Evolutionary conservation across 2,329 filamentous ascomycete genomes (phyloP).

Genomic region (Aspergillus pseudotamarii): DNA sequence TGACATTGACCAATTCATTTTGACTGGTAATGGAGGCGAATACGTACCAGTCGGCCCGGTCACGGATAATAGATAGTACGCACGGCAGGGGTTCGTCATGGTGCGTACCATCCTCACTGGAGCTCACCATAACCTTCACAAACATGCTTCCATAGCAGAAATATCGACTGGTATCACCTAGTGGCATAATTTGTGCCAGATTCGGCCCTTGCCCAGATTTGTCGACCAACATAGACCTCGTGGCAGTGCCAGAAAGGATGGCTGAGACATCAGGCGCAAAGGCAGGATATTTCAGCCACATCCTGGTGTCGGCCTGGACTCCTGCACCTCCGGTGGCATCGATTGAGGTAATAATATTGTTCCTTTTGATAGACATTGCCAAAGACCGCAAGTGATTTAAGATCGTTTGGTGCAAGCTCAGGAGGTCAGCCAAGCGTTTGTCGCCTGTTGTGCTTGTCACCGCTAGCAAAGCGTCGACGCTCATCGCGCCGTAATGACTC

Average conservation of each 20-base stretch:
- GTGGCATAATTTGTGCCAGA: conserved; percentile 70
- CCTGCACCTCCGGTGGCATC: conserved; percentile 66
- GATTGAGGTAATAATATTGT: conserved; percentile 70
- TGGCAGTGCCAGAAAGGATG: conserved; percentile 64
- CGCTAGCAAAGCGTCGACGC: conserved; percentile 44
- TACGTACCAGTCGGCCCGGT: conserved; percentile 68
- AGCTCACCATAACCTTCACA: conserved; percentile 73
- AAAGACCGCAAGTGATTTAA: conserved; percentile 71
- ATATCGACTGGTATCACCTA: conserved; percentile 71
- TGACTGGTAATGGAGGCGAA: conserved; percentile 78
- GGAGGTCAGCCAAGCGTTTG: conserved; percentile 46
- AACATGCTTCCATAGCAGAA: conserved; percentile 82
- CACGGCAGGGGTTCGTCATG: conserved; percentile 74
- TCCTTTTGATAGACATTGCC: conserved; percentile 79
- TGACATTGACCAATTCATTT: conserved; percentile 73
- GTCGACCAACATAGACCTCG: conserved; percentile 50
- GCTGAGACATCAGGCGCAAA: conserved; percentile 72
- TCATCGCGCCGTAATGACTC: conserved; percentile 41
- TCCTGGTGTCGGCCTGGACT: conserved; percentile 77
- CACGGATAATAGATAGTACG: conserved; percentile 73
- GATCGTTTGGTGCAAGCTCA: conserved; percentile 58
- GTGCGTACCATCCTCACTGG: conserved; percentile 65
- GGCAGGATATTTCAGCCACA: conserved; percentile 78
- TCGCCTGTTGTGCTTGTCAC: conserved; percentile 50
- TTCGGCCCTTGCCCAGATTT: conserved; percentile 49